Conservation (phyloP, 2,329 filamentous ascomycete species). For the Coniochaeta ligniaria region DNA sequence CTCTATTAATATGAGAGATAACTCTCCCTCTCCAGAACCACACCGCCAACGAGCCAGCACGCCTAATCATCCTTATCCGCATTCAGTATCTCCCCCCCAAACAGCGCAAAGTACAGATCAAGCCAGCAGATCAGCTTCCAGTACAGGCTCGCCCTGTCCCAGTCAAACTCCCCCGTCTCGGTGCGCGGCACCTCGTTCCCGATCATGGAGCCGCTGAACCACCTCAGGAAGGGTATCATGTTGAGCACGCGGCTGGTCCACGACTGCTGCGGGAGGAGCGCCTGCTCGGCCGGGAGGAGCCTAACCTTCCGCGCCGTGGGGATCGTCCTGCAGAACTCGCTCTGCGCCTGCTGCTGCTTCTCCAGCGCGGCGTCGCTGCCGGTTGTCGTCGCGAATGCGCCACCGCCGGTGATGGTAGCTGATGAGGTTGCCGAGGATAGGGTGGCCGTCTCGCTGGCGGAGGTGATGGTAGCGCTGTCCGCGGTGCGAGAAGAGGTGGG, state of each 20-base stretch:
- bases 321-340: constrained; percentile 52
- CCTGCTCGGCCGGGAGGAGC: constrained; percentile 62
- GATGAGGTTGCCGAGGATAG: constrained; percentile 27
- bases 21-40: too few species aligned
- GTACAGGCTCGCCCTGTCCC: constrained; percentile 58
- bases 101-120: constrained; percentile 50
- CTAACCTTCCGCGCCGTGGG: constrained; percentile 58
- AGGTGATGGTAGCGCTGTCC: constrained; percentile 46
- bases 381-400: background rate
- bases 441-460: constrained; percentile 26
- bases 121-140: constrained; percentile 61
- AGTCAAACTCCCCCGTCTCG: constrained; percentile 72
- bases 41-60: too few species aligned
- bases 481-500: constrained; percentile 48
- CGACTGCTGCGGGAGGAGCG: constrained; percentile 62
- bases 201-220: constrained; percentile 67
- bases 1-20: background rate
- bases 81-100: constrained; percentile 50
- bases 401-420: background rate
- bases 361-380: background rate
- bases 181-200: constrained; percentile 67
- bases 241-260: constrained; percentile 56
- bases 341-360: constrained; percentile 5
- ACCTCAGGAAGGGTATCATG: constrained; percentile 62
- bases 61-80: constrained; percentile 51